Percentiles rank a stretch among this genome's conserved stretches.
Evolutionary conservation across 2,329 filamentous ascomycete species (phyloP).

Genomic region (Penicillium capsulatum): DNA sequence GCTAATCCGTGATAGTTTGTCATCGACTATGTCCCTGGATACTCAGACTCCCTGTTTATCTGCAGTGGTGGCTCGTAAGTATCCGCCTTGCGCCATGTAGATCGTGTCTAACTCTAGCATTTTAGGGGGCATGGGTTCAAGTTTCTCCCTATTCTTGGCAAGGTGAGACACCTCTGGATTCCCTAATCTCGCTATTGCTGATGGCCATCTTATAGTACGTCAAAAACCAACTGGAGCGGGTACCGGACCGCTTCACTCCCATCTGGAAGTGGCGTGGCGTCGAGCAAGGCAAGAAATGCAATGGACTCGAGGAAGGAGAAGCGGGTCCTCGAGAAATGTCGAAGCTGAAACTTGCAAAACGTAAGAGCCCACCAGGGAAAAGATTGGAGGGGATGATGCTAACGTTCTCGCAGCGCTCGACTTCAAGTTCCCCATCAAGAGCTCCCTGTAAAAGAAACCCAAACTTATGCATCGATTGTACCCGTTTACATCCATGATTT

Average conservation of each 20-base stretch:
- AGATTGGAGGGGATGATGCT: too few relatives aligned
- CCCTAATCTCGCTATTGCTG: not conserved
- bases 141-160: constrained; percentile 29
- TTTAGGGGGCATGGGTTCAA: constrained; percentile 30
- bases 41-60: constrained; percentile 21
- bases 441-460: too few relatives aligned
- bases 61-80: constrained; percentile 25
- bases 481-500: too few relatives aligned
- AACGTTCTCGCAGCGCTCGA: too few relatives aligned
- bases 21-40: constrained; percentile 24
- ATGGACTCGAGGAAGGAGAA: constrained; percentile 28
- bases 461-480: too few relatives aligned
- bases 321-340: constrained; percentile 26
- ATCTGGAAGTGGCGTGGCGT: constrained; percentile 24
- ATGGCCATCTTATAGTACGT: constrained; percentile 11
- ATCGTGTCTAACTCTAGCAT: not conserved
- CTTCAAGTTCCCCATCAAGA: too few relatives aligned
- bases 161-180: constrained; percentile 6
- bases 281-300: constrained; percentile 21
- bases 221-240: constrained; percentile 22
- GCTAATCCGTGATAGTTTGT: constrained; percentile 12
- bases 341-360: constrained; percentile 11
- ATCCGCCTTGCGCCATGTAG: not conserved
- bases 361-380: constrained; percentile 2
- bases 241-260: constrained; percentile 22